Conservation (phyloP, 768 basidiomycete genomes). For the Mycena maculata region DNA sequence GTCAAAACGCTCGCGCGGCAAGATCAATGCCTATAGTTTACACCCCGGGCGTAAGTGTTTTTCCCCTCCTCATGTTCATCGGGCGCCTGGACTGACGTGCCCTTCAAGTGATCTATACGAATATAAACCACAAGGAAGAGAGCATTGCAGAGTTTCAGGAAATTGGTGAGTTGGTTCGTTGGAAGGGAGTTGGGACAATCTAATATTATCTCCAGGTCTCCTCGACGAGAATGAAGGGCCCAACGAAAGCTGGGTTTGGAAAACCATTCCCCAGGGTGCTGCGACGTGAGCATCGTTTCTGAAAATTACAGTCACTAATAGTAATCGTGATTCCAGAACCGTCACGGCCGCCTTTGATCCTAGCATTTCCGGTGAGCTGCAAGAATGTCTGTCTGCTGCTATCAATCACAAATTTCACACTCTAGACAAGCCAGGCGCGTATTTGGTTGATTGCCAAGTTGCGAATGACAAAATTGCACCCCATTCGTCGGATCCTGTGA, state of each 20-base stretch:
- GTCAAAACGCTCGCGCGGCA: neutral
- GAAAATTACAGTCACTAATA: neutral
- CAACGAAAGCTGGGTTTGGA: neutral
- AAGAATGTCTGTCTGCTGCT: neutral
- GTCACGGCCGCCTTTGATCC: conserved; percentile 19
- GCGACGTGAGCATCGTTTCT: conserved; percentile 1
- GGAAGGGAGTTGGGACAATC: too few relatives aligned
- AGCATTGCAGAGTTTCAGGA: too few relatives aligned
- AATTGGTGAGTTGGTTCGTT: too few relatives aligned
- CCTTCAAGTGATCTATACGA: conserved; percentile 10
- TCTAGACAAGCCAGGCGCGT: conserved; percentile 1
- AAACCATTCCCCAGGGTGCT: conserved; percentile 9
- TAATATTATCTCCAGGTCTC: neutral
- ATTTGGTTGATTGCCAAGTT: conserved; percentile 13
- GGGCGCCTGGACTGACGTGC: too few relatives aligned
- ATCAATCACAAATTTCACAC: neutral
- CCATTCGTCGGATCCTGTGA: conserved; percentile 3
- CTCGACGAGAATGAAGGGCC: conserved; percentile 9
- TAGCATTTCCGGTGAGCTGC: neutral
- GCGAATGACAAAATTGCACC: neutral
- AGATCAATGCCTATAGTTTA: conserved; percentile 5
- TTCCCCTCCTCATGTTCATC: neutral
- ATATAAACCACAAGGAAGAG: too few relatives aligned
- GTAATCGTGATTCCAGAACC: neutral
- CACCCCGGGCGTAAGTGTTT: conserved; percentile 5